Evolutionary conservation across 345 rosid species (phyloP).

Genomic region (Ailanthus altissimus): DNA sequence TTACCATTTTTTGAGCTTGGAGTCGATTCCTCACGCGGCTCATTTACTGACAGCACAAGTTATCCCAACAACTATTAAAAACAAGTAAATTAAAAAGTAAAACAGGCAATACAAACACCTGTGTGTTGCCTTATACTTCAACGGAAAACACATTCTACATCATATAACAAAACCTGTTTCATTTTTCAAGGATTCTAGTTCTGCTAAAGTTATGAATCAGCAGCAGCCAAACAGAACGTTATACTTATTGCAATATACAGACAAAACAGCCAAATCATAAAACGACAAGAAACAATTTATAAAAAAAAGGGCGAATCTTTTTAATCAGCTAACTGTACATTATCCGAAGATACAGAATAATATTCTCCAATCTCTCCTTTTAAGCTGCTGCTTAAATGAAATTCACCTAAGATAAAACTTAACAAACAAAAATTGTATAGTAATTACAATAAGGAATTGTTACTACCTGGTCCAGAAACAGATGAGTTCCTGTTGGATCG

Average conservation of each 20-base stretch:
- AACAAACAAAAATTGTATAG: neutral
- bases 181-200: neutral
- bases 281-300: neutral
- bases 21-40: constrained; percentile 34
- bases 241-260: neutral
- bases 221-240: constrained; percentile 5
- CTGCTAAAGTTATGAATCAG: neutral
- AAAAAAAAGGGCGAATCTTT: too few species aligned
- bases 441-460: neutral
- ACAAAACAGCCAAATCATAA: neutral
- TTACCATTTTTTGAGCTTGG: constrained; percentile 35
- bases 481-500: constrained; percentile 61
- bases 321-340: neutral
- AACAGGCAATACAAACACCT: neutral
- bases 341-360: neutral
- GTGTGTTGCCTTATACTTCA: too few species aligned
- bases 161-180: neutral
- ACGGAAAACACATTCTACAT: neutral
- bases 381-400: neutral
- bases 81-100: neutral
- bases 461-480: constrained; percentile 21
- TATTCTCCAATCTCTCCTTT: neutral
- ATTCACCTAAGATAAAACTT: neutral
- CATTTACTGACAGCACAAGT: constrained; percentile 40
- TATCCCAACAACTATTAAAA: constrained; percentile 13